Percentiles rank a stretch among this genome's conserved stretches.
Evolutionary conservation across 352 stramenopile species (phyloP).

Genomic region (Globisporangium carolinianum): DNA sequence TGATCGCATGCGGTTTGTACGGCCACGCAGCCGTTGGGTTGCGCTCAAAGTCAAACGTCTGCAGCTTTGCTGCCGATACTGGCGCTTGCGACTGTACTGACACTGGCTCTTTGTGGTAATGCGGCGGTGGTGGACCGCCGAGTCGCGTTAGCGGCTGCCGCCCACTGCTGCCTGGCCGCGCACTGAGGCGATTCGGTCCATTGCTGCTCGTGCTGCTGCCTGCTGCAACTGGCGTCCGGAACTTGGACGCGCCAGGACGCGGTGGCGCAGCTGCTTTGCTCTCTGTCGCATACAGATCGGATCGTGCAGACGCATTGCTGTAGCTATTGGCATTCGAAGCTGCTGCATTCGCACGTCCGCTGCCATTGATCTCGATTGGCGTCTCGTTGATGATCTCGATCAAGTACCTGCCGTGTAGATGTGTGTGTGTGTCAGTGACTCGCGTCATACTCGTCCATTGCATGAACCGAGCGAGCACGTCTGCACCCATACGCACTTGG

Average conservation of each 20-base stretch:
- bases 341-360: not conserved
- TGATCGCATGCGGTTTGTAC: constrained; percentile 36
- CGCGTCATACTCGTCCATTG: too few species aligned
- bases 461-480: too few species aligned
- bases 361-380: constrained; percentile 21
- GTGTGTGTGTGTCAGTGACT: too few species aligned
- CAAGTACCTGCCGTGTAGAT: constrained; percentile 51
- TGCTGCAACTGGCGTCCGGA: constrained; percentile 18
- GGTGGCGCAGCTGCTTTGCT: not conserved
- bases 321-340: not conserved
- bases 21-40: constrained; percentile 59
- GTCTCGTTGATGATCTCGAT: constrained; percentile 67
- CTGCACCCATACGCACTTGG: constrained; percentile 31
- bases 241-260: constrained; percentile 20
- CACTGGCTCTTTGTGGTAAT: not conserved
- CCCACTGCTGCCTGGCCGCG: constrained; percentile 13
- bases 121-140: not conserved
- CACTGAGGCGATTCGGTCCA: constrained; percentile 2
- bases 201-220: not conserved
- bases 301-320: not conserved
- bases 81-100: constrained; percentile 1
- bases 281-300: too few species aligned
- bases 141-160: constrained; percentile 8
- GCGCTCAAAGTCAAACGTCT: constrained; percentile 41
- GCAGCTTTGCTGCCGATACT: constrained; percentile 1